These are phyloP conservation scores for Scedosporium minutisporum DNA, from an alignment of 2,329 filamentous ascomycete species.

Conservation along the genomic window DNA sequence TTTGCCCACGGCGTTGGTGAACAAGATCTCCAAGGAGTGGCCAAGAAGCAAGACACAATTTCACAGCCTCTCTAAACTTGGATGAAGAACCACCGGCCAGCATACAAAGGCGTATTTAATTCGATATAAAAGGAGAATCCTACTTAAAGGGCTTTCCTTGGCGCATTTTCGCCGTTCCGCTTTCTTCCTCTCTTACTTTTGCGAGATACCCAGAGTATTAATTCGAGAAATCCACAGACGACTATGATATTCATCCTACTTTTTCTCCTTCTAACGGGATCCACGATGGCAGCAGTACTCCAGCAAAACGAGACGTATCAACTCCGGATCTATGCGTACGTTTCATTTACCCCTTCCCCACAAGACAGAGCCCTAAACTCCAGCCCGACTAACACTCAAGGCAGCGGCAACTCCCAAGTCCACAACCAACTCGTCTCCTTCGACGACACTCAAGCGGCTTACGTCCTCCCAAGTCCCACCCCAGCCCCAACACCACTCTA, in stretches of 20 bases:
- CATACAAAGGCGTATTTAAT: no score
- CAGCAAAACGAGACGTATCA: background rate
- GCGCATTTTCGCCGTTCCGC: no score
- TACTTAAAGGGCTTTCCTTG: no score
- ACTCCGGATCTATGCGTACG: background rate
- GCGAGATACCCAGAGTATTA: no score
- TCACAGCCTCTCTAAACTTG: background rate
- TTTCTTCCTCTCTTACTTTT: no score
- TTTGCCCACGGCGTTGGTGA: background rate
- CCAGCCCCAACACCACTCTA: background rate
- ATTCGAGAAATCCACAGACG: background rate
- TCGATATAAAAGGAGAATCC: no score
- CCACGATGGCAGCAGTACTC: conserved; percentile 10
- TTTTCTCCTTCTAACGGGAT: conserved; percentile 6
- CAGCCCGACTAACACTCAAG: background rate
- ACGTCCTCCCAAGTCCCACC: background rate
- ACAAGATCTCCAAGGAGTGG: background rate
- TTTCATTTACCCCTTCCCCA: background rate
- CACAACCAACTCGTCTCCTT: background rate
- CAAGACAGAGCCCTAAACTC: background rate
- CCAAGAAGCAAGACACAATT: background rate
- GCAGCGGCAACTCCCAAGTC: background rate
- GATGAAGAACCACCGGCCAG: no score
- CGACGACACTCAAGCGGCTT: background rate
- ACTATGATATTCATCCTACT: background rate